Base-by-base conservation (phyloP, 2,329 filamentous ascomycete species). In the Trichoderma lentiforme region DNA sequence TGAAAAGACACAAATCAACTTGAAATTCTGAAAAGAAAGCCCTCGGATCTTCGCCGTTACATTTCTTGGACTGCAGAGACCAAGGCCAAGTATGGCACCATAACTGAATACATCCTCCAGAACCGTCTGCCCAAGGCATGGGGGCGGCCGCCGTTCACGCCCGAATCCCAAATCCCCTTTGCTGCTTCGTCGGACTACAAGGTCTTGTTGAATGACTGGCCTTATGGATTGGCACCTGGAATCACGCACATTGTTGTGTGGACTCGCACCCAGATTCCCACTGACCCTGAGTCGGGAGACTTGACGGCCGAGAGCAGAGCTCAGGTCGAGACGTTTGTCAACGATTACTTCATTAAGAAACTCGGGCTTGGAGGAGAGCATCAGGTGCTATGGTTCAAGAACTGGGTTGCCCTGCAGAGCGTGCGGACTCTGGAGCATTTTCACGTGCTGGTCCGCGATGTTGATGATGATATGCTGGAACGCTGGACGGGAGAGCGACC, bases 181-280 rank as follows among this genome's bases (percentile, higher is more conserved):
- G 79, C 83, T 28, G 82, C 87, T 57, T 78, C 84, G 4, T 85
- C 85, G 39, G 89, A 91, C 80, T 91, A 87, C 79, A 90, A 89
- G 73, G 91, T 97, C 66, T 84, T 97, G 58, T 85, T 90, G 79
- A 98, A 98, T 78, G 95, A 98, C 85, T 98, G 94, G 95, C 95
- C 95, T 0, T 98, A 98, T 77, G 94, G 93, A 4, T 83, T 97
- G 63, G 85, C 84, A 1, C 79, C 85, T 0, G 86, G 86, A 69
- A 88, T 91, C 76, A 85, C 91, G n/a, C 95, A 98, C 80, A 88
- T 98, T 24, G 93, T 98, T 34, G 91, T 97, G 56, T 98, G 95
- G 95, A 92, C 92, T 66, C 95, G 97, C 78, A 96, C 95, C 53
- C 84, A 86, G 15, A 91, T 98, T 73, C 87, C 91, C 28, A 92